Evolutionary conservation across 2,329 filamentous ascomycete genomes (phyloP).

Genomic region (Fusarium miscanthi): DNA sequence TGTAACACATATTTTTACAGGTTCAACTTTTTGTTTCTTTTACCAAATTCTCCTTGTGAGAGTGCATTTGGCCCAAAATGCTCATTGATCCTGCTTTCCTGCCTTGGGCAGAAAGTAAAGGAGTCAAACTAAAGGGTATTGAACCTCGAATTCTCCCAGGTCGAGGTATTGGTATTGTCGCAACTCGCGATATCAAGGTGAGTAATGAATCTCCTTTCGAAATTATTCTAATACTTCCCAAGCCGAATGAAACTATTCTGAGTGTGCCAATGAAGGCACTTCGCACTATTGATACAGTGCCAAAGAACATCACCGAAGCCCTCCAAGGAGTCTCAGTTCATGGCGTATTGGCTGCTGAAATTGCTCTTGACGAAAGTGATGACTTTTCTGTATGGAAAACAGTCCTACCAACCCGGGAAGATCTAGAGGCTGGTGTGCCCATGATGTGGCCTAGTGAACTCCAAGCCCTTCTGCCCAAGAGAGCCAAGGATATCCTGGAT

Average conservation of each 20-base stretch:
- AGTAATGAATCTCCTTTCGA: not conserved
- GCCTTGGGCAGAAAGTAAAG: conserved; percentile 70
- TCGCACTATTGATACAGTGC: conserved; percentile 71
- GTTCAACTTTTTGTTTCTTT: too few relatives aligned
- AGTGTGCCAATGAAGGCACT: conserved; percentile 73
- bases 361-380: conserved; percentile 64
- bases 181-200: conserved; percentile 74
- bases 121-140: conserved; percentile 64
- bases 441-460: conserved; percentile 61
- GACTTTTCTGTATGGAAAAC: conserved; percentile 69
- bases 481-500: conserved; percentile 58
- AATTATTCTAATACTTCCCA: not conserved
- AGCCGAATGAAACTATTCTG: conserved; percentile 68
- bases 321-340: conserved; percentile 73
- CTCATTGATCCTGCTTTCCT: conserved; percentile 57
- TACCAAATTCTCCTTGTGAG: not conserved
- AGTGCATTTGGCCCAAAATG: conserved; percentile 18
- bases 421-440: conserved; percentile 61
- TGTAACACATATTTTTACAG: not conserved
- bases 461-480: conserved; percentile 58
- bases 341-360: conserved; percentile 75
- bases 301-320: conserved; percentile 62
- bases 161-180: conserved; percentile 82
- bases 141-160: conserved; percentile 73
- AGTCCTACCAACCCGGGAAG: conserved; percentile 72